Percentiles rank a stretch among this genome's conserved stretches.
Evolutionary conservation across 495 filamentous ascomycete genomes (phyloP).

Genomic region (Baudoinia panamericana): DNA sequence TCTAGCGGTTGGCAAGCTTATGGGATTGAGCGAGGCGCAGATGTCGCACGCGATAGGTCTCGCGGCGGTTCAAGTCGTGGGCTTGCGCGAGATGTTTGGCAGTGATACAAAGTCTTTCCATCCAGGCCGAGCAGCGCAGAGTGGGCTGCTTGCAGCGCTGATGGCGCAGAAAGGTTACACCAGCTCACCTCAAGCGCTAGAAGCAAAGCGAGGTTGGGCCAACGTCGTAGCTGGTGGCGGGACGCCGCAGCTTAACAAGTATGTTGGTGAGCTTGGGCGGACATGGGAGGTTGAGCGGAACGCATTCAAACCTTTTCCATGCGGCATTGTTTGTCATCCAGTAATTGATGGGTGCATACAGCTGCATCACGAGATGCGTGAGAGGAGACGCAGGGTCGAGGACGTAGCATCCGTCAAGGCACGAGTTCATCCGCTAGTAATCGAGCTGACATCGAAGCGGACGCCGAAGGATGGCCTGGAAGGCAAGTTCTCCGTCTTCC

Average conservation of each 20-base stretch:
- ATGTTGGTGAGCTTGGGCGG: constrained; percentile 27
- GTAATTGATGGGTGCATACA: constrained; percentile 40
- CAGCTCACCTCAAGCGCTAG: constrained; percentile 34
- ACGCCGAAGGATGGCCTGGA: constrained; percentile 38
- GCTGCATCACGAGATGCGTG: constrained; percentile 31
- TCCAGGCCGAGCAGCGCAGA: constrained; percentile 39
- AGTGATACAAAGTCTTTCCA: constrained; percentile 44
- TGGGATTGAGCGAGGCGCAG: constrained; percentile 28
- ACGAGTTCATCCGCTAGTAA: constrained; percentile 39
- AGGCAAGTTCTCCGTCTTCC: constrained; percentile 43
- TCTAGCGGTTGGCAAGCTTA: constrained; percentile 36
- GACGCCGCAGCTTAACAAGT: constrained; percentile 26
- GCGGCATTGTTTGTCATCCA: constrained; percentile 45
- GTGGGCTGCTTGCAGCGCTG: constrained; percentile 38
- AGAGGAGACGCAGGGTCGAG: constrained; percentile 19
- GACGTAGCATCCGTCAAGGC: constrained; percentile 26
- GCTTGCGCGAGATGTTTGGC: constrained; percentile 42
- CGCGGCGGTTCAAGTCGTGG: constrained; percentile 40
- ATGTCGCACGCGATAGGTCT: constrained; percentile 41
- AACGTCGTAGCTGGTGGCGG: constrained; percentile 35
- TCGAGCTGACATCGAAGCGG: constrained; percentile 41
- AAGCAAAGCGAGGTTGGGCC: constrained; percentile 42
- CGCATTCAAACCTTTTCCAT: constrained; percentile 44
- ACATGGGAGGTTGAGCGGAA: constrained; percentile 41
- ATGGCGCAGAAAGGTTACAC: constrained; percentile 38